Evolutionary conservation across 805 yeast species (phyloP).

Genomic region (Candida jianshihensis): DNA sequence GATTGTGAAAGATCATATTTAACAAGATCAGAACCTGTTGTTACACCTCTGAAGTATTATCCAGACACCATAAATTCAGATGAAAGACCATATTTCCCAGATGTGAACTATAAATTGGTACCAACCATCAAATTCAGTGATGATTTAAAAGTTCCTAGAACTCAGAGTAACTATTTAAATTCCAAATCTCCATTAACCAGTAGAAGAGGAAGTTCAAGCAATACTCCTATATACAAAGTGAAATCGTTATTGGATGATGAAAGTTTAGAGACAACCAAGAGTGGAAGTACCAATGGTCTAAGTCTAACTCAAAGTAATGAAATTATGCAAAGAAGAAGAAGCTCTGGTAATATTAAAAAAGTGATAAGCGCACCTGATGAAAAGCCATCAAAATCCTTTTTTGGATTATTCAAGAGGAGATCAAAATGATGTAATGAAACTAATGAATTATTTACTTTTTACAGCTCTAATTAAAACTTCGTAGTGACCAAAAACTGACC

Average conservation of each 20-base stretch:
- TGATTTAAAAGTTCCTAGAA: constrained; percentile 10
- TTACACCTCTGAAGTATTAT: neutral
- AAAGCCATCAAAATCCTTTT: constrained; percentile 8
- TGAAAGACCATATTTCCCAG: constrained; percentile 3
- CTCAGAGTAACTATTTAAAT: neutral
- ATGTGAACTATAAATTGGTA: neutral
- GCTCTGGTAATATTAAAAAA: constrained; percentile 5
- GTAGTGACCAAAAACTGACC: too few relatives aligned
- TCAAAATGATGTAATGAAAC: constrained; percentile 6
- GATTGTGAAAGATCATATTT: constrained; percentile 3
- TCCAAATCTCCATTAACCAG: constrained; percentile 1
- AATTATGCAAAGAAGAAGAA: constrained; percentile 1
- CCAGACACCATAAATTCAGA: neutral
- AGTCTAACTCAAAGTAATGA: constrained; percentile 3
- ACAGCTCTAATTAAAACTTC: too few relatives aligned
- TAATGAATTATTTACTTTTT: too few relatives aligned
- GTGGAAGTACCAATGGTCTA: constrained; percentile 5
- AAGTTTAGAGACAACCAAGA: constrained; percentile 11
- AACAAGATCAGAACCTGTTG: neutral
- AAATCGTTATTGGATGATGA: constrained; percentile 18
- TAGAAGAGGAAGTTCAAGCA: constrained; percentile 16
- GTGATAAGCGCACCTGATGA: constrained; percentile 4
- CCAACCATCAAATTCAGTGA: constrained; percentile 19
- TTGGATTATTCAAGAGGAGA: constrained; percentile 11
- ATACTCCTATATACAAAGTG: constrained; percentile 16